Percentiles rank a stretch among this genome's conserved stretches.
Evolutionary conservation across 2,329 filamentous ascomycete species (phyloP).

Genomic region (Fusarium proliferatum): DNA sequence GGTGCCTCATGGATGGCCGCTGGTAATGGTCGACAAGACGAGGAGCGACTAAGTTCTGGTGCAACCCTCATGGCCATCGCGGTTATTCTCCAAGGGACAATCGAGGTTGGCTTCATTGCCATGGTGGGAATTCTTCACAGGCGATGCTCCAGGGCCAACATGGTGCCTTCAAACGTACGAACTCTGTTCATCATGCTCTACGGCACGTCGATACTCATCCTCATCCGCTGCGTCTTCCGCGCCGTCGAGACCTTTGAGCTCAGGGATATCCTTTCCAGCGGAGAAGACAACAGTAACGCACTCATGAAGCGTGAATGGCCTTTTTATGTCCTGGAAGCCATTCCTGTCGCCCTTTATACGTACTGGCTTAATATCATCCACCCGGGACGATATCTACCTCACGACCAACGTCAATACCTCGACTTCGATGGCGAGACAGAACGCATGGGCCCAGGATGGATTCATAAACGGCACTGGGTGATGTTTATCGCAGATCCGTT

Average conservation of each 20-base stretch:
- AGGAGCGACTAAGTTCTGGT: constrained; percentile 64
- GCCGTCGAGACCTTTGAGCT: constrained; percentile 42
- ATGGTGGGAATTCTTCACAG: constrained; percentile 36
- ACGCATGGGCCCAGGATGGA: constrained; percentile 43
- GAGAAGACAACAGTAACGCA: constrained; percentile 33
- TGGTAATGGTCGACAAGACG: constrained; percentile 55
- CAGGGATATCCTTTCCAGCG: constrained; percentile 17
- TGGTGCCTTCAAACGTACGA: constrained; percentile 39
- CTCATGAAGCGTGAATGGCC: constrained; percentile 58
- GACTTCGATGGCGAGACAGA: constrained; percentile 54
- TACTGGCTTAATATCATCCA: constrained; percentile 56
- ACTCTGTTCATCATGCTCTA: constrained; percentile 44
- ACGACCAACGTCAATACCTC: constrained; percentile 53
- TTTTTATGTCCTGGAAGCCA: constrained; percentile 59
- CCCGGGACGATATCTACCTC: constrained; percentile 56
- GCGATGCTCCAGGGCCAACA: constrained; percentile 31
- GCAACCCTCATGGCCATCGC: constrained; percentile 65
- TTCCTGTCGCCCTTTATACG: constrained; percentile 57
- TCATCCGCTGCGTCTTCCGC: constrained; percentile 42
- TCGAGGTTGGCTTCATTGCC: constrained; percentile 39
- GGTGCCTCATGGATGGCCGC: constrained; percentile 43
- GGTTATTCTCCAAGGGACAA: constrained; percentile 53
- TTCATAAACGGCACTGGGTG: constrained; percentile 37
- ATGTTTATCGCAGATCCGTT: constrained; percentile 37
- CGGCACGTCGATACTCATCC: constrained; percentile 41